Evolutionary conservation across 2,329 filamentous ascomycete species (phyloP), one percentile per base, ranked within the genome.

Genomic region (Pseudofabraea citricarpa): DNA sequence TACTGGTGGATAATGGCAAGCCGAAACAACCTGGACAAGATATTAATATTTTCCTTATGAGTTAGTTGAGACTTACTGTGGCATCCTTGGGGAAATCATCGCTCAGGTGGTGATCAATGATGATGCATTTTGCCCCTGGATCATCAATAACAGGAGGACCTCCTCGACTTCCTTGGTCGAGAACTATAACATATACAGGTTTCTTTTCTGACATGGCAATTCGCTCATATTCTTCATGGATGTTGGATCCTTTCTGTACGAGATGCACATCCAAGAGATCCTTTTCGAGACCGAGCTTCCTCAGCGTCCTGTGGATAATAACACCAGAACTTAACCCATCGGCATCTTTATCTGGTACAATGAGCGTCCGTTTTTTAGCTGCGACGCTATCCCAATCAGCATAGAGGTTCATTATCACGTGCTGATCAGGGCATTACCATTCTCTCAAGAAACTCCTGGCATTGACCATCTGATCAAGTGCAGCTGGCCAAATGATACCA

Each of bases 261-360:
- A 84, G 68, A 56, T 85, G 78, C 0, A 75, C 71, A 3, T 73
- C 67, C 43, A 85, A 79, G 1, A 74, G 61, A 6, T 67, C 60
- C 6, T 67, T 50, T 8, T 72, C 59, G 1, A 85, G 68, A 2
- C 81, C 81, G 1, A 86, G 72, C 2, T 76, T 62, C 2, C 73
- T 60, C 3, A 86, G 65, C 0, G 80, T 83, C 43, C 73, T 75
- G 43, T 77, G 67, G 2, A 86, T 58, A 22, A 85, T 85, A 1
- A 75, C 74, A 1, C 82, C 83, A 2, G 81, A 77, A 2, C 75
- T 75, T 3, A 87, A 65, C 0, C 82, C 83, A 58, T 86, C 82
- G 3, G 80, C 80, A 52, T 85, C 81, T 55, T 85, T 85, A 56
- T 86, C 82, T 0, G 83, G 83, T 0, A 85, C 70, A 12, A 87